Evolutionary conservation across 805 yeast genomes (phyloP).

Genomic region (Lachancea nothofagi): DNA sequence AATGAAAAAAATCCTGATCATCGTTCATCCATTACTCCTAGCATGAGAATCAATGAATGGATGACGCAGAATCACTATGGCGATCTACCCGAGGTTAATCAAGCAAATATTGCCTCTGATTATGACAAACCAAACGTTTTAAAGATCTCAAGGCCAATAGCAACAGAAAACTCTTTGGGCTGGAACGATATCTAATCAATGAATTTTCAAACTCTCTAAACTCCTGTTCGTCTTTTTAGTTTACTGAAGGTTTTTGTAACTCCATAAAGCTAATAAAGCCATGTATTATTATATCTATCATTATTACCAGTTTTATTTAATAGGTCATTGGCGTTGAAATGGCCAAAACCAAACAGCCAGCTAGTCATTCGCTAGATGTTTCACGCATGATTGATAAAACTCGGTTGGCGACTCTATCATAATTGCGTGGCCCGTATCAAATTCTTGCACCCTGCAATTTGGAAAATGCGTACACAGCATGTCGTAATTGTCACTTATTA

Average conservation of each 20-base stretch:
- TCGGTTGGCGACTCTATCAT: constrained; percentile 25
- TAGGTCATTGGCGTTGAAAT: background rate
- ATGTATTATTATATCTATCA: background rate
- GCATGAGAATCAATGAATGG: constrained; percentile 31
- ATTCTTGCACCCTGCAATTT: constrained; percentile 19
- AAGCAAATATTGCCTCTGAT: constrained; percentile 12
- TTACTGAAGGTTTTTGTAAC: background rate
- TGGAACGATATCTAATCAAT: constrained; percentile 41
- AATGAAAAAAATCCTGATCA: constrained; percentile 12
- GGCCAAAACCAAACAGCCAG: background rate
- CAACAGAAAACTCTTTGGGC: constrained; percentile 65
- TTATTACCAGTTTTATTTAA: background rate
- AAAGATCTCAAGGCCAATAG: constrained; percentile 62
- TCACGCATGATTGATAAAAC: constrained; percentile 9
- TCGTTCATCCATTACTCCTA: constrained; percentile 24
- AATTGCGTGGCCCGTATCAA: constrained; percentile 31
- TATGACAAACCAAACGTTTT: constrained; percentile 17
- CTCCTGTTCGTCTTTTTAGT: too few species aligned
- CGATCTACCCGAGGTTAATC: constrained; percentile 18
- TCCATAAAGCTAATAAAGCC: background rate
- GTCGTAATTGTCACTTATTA: constrained; percentile 34
- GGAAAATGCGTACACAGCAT: constrained; percentile 23
- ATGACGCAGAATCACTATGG: constrained; percentile 27
- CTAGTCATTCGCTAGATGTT: background rate
- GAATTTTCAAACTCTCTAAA: too few species aligned